Percentiles rank a stretch among this genome's conserved stretches.
phyloP scores from a whole-genome alignment of 176 grass and related monocot species.

The Stipa capillata region DNA sequence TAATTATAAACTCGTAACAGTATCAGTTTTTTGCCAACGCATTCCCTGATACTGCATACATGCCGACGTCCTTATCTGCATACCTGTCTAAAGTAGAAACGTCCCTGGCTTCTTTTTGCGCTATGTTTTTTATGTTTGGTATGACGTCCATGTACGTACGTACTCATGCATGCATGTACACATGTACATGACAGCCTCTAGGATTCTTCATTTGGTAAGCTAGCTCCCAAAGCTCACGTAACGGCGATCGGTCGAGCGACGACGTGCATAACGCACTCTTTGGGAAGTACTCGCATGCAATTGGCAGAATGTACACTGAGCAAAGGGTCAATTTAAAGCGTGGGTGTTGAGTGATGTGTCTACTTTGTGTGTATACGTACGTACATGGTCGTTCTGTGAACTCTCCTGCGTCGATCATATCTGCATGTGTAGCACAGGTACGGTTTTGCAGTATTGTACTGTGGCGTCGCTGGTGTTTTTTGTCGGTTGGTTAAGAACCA shows the following conservation, averaged over 20 bases:
- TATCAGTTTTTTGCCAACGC: no score
- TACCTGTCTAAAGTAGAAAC: constrained; percentile 1
- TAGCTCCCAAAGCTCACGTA: constrained; percentile 55
- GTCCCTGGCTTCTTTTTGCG: background rate
- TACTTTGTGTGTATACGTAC: no score
- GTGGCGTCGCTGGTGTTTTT: no score
- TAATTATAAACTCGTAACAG: no score
- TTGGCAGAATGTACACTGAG: constrained; percentile 10
- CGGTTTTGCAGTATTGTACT: no score
- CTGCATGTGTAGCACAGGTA: no score
- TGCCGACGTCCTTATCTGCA: background rate
- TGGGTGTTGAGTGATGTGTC: background rate
- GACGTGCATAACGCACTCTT: no score
- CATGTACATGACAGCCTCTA: constrained; percentile 15
- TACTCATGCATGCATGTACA: background rate
- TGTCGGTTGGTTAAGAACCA: no score
- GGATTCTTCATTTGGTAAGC: constrained; percentile 30
- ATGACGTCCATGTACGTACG: background rate
- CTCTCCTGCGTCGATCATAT: no score
- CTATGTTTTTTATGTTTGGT: background rate
- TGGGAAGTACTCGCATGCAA: no score
- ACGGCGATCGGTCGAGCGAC: background rate
- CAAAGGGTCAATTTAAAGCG: background rate
- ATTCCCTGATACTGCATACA: no score
- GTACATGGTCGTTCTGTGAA: background rate